A percentile compares a stretch with the other conserved stretches of the same genome.
Evolutionary conservation across 805 yeast genomes (phyloP).

Genomic region (Starmera pachycereana): DNA sequence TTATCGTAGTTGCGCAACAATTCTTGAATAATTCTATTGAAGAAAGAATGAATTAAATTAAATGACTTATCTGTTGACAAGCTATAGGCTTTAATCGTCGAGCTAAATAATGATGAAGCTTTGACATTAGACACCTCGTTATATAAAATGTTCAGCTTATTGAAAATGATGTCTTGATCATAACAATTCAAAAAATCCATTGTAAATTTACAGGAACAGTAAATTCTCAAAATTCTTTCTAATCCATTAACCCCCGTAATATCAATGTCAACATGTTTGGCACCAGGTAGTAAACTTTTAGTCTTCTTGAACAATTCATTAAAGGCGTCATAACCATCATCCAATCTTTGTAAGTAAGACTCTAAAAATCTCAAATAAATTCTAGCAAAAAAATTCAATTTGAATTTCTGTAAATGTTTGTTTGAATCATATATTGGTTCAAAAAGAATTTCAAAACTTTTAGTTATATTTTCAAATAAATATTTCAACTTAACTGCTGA

Average conservation of each 20-base stretch:
- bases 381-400: slow-evolving; percentile 34
- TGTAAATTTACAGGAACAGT: slow-evolving; percentile 15
- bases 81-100: slow-evolving; percentile 19
- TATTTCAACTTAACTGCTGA: slow-evolving; percentile 34
- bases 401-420: slow-evolving; percentile 31
- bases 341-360: slow-evolving; percentile 23
- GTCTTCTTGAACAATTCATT: slow-evolving; percentile 11
- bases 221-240: slow-evolving; percentile 18
- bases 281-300: slow-evolving; percentile 4
- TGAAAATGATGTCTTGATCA: slow-evolving; percentile 18
- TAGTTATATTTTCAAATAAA: slow-evolving; percentile 34
- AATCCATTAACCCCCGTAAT: slow-evolving; percentile 17
- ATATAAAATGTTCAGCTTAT: slow-evolving; percentile 15
- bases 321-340: slow-evolving; percentile 21
- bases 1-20: slow-evolving; percentile 23
- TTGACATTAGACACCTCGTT: slow-evolving; percentile 10
- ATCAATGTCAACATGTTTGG: slow-evolving; percentile 9
- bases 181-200: slow-evolving; percentile 12
- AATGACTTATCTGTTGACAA: slow-evolving; percentile 19
- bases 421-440: slow-evolving; percentile 20
- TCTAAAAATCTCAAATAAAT: slow-evolving; percentile 33
- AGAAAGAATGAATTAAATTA: slow-evolving; percentile 20
- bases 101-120: slow-evolving; percentile 19
- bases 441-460: slow-evolving; percentile 23
- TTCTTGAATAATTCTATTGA: slow-evolving; percentile 18